A percentile compares a stretch with the other conserved stretches of the same genome.
These are phyloP conservation scores for Mimosa bimucronata DNA, from an alignment of 306 rosid species.

Conservation along the genomic window DNA sequence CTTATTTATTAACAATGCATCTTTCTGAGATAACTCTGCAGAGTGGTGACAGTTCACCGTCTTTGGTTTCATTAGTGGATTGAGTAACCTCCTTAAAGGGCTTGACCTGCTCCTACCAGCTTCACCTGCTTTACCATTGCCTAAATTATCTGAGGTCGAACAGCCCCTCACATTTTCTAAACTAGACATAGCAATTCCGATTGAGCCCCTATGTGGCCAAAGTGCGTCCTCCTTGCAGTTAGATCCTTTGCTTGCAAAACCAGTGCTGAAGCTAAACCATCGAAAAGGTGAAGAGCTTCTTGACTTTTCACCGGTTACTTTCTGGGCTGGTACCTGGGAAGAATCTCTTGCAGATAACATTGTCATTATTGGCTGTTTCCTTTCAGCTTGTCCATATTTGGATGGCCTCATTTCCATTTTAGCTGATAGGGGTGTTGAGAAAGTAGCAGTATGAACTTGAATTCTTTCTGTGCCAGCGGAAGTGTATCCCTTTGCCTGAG, in stretches of 20 bases:
- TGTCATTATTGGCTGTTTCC: constrained; percentile 37
- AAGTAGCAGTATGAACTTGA: constrained; percentile 44
- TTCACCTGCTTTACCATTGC: constrained; percentile 52
- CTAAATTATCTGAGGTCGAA: constrained; percentile 50
- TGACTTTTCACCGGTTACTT: constrained; percentile 57
- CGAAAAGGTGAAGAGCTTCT: constrained; percentile 87
- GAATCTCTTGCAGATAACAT: constrained; percentile 43
- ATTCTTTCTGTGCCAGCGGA: constrained; percentile 37
- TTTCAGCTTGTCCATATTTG: constrained; percentile 51
- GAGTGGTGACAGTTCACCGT: constrained; percentile 51
- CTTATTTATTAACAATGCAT: constrained; percentile 47
- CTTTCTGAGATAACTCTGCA: constrained; percentile 52
- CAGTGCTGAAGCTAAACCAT: constrained; percentile 60
- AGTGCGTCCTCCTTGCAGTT: constrained; percentile 62
- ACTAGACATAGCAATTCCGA: constrained; percentile 46
- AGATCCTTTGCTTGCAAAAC: constrained; percentile 61
- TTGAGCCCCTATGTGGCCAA: constrained; percentile 48
- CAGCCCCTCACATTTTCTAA: constrained; percentile 46
- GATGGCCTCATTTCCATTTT: constrained; percentile 57
- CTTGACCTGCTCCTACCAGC: constrained; percentile 70
- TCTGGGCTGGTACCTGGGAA: constrained; percentile 48
- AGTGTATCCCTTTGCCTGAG: constrained; percentile 42
- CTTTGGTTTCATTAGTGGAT: constrained; percentile 80
- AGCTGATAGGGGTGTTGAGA: constrained; percentile 36
- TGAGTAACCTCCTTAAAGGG: constrained; percentile 89